Base-by-base conservation (phyloP, 1,139 yeast species). In the Zygosaccharomyces pseudobailii region DNA sequence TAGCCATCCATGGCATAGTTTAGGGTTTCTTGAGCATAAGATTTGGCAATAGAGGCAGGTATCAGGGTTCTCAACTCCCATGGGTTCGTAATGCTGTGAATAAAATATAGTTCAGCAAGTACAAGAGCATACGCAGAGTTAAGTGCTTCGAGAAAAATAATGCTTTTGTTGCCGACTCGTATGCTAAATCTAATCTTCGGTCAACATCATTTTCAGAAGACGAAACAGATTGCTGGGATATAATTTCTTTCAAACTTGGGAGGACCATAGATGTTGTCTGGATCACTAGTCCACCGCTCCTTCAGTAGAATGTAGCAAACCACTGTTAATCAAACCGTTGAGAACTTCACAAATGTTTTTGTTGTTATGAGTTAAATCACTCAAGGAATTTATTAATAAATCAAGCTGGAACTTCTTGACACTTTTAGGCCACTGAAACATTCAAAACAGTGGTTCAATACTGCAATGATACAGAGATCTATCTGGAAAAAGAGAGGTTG, bases 31-130 rank as follows among this genome's bases (percentile, higher is more conserved):
- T 71, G 74, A 6, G 73, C 73, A 50, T 70, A 70, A 17, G 57
- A 56, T 45, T 62, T 67, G 0, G 74, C 69, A 32, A 70, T 41
- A 0, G 49, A 48, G 20, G 66, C 58, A 17, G 67, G 67, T 57
- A 2, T 63, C 66, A 9, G 64, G 59, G 51, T 67, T 71, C 40
- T 61, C 61, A 19, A 61, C 56, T 48, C 75, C 68, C 65, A 73
- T 59, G 49, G 79, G 71, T 63, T 75, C 69, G 65, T 67, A 65
- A 52, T 69, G 71, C 10, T n/a, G 72, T 71, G 49, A 75, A 74
- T 34, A 76, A 57, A 39, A 76, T 69, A 54, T 76, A 76, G 51
- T 74, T 75, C 50, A 76, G 56, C 6, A 75, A 59, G 49, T 73
- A 76, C 20, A 74, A 59, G 59, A 76, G 56, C 68, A 75, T 72